Evolutionary conservation across 2,329 filamentous ascomycete species (phyloP).

Genomic region (Aspergillus texensis): DNA sequence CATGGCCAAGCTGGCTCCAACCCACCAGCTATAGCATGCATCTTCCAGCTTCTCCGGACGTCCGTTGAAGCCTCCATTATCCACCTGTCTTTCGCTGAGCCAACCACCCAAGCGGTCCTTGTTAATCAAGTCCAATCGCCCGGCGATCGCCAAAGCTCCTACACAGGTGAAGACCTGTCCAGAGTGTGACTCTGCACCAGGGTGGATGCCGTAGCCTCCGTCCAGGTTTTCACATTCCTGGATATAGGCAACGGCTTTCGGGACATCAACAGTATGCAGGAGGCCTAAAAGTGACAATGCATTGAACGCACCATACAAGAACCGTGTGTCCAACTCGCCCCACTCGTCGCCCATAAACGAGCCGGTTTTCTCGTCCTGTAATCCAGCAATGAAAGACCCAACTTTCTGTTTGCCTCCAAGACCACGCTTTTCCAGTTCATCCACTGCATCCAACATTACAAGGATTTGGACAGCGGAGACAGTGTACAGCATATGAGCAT

Average conservation of each 20-base stretch:
- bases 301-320: slow-evolving; percentile 88
- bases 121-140: slow-evolving; percentile 78
- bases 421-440: slow-evolving; percentile 73
- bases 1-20: slow-evolving; percentile 87
- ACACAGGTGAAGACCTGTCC: slow-evolving; percentile 96
- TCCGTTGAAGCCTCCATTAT: slow-evolving; percentile 87
- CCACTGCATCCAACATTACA: slow-evolving; percentile 80
- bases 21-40: slow-evolving; percentile 99
- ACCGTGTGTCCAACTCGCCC: slow-evolving; percentile 94
- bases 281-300: slow-evolving; percentile 81
- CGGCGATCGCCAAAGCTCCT: slow-evolving; percentile 80
- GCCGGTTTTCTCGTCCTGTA: slow-evolving; percentile 80
- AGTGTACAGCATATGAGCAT: slow-evolving; percentile 95
- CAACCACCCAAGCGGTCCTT: slow-evolving; percentile 81
- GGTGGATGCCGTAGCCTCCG: slow-evolving; percentile 86
- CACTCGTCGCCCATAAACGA: slow-evolving; percentile 94
- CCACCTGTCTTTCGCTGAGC: slow-evolving; percentile 89
- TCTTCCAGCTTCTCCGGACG: slow-evolving; percentile 94
- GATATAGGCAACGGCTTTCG: slow-evolving; percentile 78
- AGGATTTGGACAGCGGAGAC: slow-evolving; percentile 94
- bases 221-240: slow-evolving; percentile 88
- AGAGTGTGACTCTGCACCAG: slow-evolving; percentile 90
- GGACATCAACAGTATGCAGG: slow-evolving; percentile 72
- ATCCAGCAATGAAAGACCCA: slow-evolving; percentile 76
- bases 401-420: slow-evolving; percentile 70